These are phyloP conservation scores for Lactarius tabidus DNA, from an alignment of 768 basidiomycete species.

Conservation along the genomic window DNA sequence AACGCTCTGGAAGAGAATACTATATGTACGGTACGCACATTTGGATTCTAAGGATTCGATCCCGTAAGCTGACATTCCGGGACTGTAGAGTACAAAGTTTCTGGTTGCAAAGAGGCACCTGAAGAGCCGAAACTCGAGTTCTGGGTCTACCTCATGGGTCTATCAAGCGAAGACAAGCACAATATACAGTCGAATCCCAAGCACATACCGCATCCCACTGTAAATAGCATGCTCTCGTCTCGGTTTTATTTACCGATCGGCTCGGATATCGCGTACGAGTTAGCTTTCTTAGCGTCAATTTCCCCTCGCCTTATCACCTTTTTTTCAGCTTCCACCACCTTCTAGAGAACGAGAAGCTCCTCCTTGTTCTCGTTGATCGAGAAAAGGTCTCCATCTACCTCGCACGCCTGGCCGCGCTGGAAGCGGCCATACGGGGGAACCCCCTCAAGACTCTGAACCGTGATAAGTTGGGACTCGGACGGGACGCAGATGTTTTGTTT, in stretches of 20 bases:
- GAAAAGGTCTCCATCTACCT: neutral
- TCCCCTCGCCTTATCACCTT: neutral
- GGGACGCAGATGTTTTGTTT: constrained; percentile 34
- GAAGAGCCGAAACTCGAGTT: constrained; percentile 1
- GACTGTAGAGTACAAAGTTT: neutral
- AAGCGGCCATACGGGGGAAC: neutral
- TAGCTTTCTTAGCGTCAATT: neutral
- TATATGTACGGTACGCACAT: neutral
- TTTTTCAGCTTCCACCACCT: constrained; percentile 4
- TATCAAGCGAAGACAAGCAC: constrained; percentile 10
- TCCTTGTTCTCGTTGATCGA: neutral
- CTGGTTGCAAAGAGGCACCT: neutral
- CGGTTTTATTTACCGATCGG: constrained; percentile 6
- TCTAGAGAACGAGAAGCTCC: constrained; percentile 5
- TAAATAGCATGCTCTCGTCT: constrained; percentile 1
- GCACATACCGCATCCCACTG: constrained; percentile 9
- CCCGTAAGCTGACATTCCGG: neutral
- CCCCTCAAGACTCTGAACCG: constrained; percentile 33
- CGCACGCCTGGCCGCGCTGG: neutral
- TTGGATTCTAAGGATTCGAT: neutral
- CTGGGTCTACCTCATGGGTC: neutral
- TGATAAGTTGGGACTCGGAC: constrained; percentile 41
- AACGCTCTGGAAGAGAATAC: neutral
- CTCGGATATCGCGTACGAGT: constrained; percentile 1
- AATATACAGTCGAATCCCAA: neutral